Evolutionary conservation across 345 rosid genomes (phyloP).

Genomic region (Acer yangbiense): DNA sequence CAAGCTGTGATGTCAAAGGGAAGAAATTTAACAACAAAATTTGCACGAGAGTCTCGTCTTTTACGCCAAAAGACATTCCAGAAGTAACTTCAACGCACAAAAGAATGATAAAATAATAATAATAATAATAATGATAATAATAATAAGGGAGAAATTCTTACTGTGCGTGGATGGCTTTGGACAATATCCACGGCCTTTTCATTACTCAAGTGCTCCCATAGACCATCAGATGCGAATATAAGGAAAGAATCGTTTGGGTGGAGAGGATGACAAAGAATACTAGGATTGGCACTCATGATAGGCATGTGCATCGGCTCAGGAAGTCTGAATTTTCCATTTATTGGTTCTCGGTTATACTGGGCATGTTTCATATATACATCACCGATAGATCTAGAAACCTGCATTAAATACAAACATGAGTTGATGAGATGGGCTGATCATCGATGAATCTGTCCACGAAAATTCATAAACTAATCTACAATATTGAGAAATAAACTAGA

Average conservation of each 20-base stretch:
- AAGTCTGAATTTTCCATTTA: constrained; percentile 69
- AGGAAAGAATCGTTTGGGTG: constrained; percentile 87
- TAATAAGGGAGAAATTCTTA: constrained; percentile 43
- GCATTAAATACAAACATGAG: constrained; percentile 31
- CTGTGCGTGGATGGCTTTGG: constrained; percentile 65
- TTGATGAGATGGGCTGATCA: not conserved
- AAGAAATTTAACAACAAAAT: not conserved
- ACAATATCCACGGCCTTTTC: constrained; percentile 92
- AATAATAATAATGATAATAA: not conserved
- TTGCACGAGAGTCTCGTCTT: not conserved
- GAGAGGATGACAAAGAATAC: constrained; percentile 62
- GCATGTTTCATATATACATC: constrained; percentile 82
- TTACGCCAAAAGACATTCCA: not conserved
- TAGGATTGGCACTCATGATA: constrained; percentile 69
- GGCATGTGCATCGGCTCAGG: constrained; percentile 81
- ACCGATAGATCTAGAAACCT: constrained; percentile 91
- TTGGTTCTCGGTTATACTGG: constrained; percentile 63
- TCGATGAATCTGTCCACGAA: constrained; percentile 7
- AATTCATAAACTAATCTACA: constrained; percentile 2
- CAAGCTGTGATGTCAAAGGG: not conserved
- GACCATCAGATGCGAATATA: constrained; percentile 95
- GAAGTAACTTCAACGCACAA: constrained; percentile 5
- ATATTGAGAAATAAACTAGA: constrained; percentile 2
- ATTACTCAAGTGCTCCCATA: constrained; percentile 91
- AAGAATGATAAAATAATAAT: not conserved